phyloP scores from a whole-genome alignment of 768 basidiomycete genomes.

The Leccinellum albellum region DNA sequence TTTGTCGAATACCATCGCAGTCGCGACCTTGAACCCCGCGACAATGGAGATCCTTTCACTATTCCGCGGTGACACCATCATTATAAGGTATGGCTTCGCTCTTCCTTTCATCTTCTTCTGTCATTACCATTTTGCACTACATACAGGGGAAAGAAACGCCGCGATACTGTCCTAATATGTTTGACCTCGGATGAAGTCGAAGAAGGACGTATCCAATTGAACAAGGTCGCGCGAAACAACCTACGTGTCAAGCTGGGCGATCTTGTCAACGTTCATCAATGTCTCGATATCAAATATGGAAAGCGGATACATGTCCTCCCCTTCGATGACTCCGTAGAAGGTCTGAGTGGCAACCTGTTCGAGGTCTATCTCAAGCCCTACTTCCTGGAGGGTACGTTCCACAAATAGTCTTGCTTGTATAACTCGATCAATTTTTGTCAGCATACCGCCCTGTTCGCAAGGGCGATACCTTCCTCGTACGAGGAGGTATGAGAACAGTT shows the following conservation, averaged over 20 bases:
- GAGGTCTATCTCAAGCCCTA: conserved; percentile 99
- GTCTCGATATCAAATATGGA: conserved; percentile 97
- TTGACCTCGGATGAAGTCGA: conserved; percentile 94
- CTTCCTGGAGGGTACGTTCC: conserved; percentile 82
- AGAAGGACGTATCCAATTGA: conserved; percentile 96
- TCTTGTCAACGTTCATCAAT: conserved; percentile 92
- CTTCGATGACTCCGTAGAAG: conserved; percentile 98
- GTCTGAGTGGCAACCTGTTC: conserved; percentile 96
- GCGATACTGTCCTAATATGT: conserved; percentile 96
- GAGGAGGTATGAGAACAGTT: conserved; percentile 96
- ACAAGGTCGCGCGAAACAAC: conserved; percentile 99
- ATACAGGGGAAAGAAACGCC: conserved; percentile 90
- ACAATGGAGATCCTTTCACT: conserved; percentile 94
- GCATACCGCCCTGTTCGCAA: conserved; percentile 95
- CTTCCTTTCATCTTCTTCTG: neutral
- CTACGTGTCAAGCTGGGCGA: conserved; percentile 96
- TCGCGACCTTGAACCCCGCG: conserved; percentile 91
- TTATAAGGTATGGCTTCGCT: conserved; percentile 63
- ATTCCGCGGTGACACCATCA: conserved; percentile 96
- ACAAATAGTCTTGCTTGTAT: neutral
- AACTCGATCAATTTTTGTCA: conserved; percentile 22
- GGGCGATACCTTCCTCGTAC: conserved; percentile 98
- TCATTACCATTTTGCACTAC: conserved; percentile 2
- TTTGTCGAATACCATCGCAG: conserved; percentile 35
- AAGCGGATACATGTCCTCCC: conserved; percentile 96